A percentile compares a stretch with the other conserved stretches of the same genome.
Evolutionary conservation across 2,329 filamentous ascomycete species (phyloP).

Genomic region (Trichoderma sp.): DNA sequence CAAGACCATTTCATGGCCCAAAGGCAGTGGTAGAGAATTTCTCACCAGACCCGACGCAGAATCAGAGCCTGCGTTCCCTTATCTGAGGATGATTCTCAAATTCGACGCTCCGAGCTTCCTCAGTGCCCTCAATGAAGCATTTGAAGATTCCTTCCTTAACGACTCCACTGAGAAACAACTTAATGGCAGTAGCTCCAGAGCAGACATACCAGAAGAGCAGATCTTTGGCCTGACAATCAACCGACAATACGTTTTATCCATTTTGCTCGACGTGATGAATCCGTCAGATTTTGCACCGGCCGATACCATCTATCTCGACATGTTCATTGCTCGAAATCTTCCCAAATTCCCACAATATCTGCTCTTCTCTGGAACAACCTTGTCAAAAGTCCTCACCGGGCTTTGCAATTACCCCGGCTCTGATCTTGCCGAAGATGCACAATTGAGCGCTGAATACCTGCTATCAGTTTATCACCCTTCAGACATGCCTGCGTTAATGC

Average conservation of each 20-base stretch:
- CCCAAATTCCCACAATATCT: constrained; percentile 97
- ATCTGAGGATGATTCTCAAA: constrained; percentile 77
- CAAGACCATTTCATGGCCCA: constrained; percentile 72
- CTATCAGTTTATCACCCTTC: constrained; percentile 90
- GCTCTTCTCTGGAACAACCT: constrained; percentile 78
- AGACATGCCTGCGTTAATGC: constrained; percentile 71
- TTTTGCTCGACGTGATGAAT: constrained; percentile 88
- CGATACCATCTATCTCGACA: constrained; percentile 93
- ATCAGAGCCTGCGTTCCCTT: constrained; percentile 75
- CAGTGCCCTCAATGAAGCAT: constrained; percentile 94
- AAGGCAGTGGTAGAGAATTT: constrained; percentile 58
- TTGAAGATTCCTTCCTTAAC: constrained; percentile 92
- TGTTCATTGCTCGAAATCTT: constrained; percentile 95
- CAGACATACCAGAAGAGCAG: constrained; percentile 61
- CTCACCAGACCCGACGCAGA: constrained; percentile 55
- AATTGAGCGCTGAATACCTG: constrained; percentile 94
- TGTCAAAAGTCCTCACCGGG: constrained; percentile 76
- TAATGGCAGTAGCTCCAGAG: constrained; percentile 46
- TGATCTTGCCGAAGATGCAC: constrained; percentile 85
- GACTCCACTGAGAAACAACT: constrained; percentile 64
- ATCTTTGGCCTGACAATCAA: constrained; percentile 72
- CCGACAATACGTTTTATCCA: constrained; percentile 87
- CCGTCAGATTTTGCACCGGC: constrained; percentile 68
- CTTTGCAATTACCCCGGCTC: constrained; percentile 80
- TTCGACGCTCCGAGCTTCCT: constrained; percentile 91